Percentiles rank a stretch among this genome's conserved stretches.
Conservation (phyloP, 2,329 filamentous ascomycete genomes). For the Allantophomopsis lycopodina region DNA sequence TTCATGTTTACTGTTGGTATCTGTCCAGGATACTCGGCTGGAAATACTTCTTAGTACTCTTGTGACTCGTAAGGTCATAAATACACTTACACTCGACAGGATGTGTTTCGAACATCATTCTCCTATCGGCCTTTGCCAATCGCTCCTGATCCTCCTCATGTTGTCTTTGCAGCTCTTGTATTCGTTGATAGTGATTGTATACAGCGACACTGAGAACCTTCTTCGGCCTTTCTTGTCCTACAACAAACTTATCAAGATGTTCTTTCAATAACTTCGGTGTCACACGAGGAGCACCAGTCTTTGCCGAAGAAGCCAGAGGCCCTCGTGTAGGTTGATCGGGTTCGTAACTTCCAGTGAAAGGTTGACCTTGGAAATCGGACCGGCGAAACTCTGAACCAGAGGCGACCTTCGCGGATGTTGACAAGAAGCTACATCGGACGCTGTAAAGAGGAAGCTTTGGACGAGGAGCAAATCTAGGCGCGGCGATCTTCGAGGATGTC, state of each 20-base stretch:
- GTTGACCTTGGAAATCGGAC: constrained; percentile 48
- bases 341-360: constrained; percentile 50
- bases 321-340: constrained; percentile 45
- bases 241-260: constrained; percentile 88
- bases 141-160: constrained; percentile 60
- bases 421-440: constrained; percentile 16
- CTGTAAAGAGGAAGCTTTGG: constrained; percentile 23
- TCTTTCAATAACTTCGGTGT: constrained; percentile 66
- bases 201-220: constrained; percentile 87
- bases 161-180: constrained; percentile 61
- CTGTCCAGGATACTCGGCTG: constrained; percentile 43
- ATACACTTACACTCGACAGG: constrained; percentile 61
- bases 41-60: constrained; percentile 2
- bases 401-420: constrained; percentile 17
- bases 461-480: constrained; percentile 20
- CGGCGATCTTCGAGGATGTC: constrained; percentile 14
- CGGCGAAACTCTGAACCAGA: constrained; percentile 24
- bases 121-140: constrained; percentile 47
- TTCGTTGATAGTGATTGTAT: constrained; percentile 90
- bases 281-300: constrained; percentile 46
- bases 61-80: no score
- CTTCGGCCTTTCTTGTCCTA: constrained; percentile 89
- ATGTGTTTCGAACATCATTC: constrained; percentile 33
- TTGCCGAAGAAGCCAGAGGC: constrained; percentile 34
- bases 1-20: constrained; percentile 13